phyloP scores from a whole-genome alignment of 805 yeast species.

The Candida peoriensis region DNA sequence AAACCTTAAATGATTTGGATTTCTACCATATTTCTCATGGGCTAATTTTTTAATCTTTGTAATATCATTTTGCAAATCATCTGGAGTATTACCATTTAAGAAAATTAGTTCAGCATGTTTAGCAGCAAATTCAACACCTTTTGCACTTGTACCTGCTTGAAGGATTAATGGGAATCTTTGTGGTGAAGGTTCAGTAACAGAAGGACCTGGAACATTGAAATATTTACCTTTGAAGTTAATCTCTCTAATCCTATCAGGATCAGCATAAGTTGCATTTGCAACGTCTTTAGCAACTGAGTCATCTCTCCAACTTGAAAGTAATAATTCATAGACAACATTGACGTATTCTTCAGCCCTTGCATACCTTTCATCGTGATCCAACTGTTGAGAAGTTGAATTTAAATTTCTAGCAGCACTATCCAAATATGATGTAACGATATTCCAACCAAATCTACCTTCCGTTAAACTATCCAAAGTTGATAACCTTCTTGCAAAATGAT shows the following conservation, averaged over 20 bases:
- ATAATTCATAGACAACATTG: slow-evolving; percentile 29
- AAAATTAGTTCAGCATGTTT: slow-evolving; percentile 38
- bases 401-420: slow-evolving; percentile 33
- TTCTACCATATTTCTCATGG: slow-evolving; percentile 29
- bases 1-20: slow-evolving; percentile 34
- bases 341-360: slow-evolving; percentile 33
- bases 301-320: slow-evolving; percentile 33
- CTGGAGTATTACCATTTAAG: slow-evolving; percentile 31
- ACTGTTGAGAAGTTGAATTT: slow-evolving; percentile 27
- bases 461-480: slow-evolving; percentile 37
- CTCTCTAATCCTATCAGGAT: slow-evolving; percentile 30
- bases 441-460: slow-evolving; percentile 39
- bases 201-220: slow-evolving; percentile 37
- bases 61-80: slow-evolving; percentile 24
- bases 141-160: slow-evolving; percentile 39
- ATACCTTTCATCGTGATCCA: slow-evolving; percentile 35
- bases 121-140: slow-evolving; percentile 37
- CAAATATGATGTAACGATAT: slow-evolving; percentile 34
- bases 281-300: slow-evolving; percentile 22
- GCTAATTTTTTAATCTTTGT: slow-evolving; percentile 30
- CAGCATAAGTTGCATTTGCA: slow-evolving; percentile 24
- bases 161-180: slow-evolving; percentile 39
- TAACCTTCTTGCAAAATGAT: slow-evolving; percentile 32
- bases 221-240: slow-evolving; percentile 35
- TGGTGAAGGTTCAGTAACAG: slow-evolving; percentile 35